Evolutionary conservation across 2,329 filamentous ascomycete species (phyloP).

Genomic region (Ascochyta clinopodiicola): DNA sequence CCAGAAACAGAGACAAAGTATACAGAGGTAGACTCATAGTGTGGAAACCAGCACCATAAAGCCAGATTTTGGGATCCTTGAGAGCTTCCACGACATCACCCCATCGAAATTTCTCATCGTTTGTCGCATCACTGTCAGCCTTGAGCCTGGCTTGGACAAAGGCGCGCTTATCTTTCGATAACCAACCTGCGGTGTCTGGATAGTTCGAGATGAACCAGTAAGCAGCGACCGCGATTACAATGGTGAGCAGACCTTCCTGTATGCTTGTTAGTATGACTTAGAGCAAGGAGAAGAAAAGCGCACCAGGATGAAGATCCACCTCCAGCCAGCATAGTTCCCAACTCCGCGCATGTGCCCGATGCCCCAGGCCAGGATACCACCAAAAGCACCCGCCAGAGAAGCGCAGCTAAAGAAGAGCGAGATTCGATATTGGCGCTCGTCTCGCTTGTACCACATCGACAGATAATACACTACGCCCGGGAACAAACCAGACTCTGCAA

Average conservation of each 20-base stretch:
- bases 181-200: constrained; percentile 64
- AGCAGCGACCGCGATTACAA: constrained; percentile 40
- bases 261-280: constrained; percentile 14
- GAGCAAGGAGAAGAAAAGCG: neutral
- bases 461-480: constrained; percentile 60
- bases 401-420: constrained; percentile 67
- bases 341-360: constrained; percentile 68
- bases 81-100: constrained; percentile 67
- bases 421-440: constrained; percentile 65
- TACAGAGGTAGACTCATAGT: constrained; percentile 67
- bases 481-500: constrained; percentile 48
- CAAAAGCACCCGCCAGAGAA: constrained; percentile 66
- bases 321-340: constrained; percentile 52
- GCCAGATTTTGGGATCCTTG: constrained; percentile 51
- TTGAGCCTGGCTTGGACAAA: constrained; percentile 69
- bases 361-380: constrained; percentile 63
- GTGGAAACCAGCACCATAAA: constrained; percentile 75
- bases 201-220: constrained; percentile 72
- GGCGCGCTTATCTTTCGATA: constrained; percentile 59
- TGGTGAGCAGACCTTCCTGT: constrained; percentile 47
- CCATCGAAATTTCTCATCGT: constrained; percentile 74
- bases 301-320: constrained; percentile 53
- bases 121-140: constrained; percentile 72
- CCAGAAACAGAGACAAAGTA: constrained; percentile 47
- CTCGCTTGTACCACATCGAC: constrained; percentile 68